Evolutionary conservation across 1,284 basidiomycete species (phyloP).

Genomic region (Somion occarium): DNA sequence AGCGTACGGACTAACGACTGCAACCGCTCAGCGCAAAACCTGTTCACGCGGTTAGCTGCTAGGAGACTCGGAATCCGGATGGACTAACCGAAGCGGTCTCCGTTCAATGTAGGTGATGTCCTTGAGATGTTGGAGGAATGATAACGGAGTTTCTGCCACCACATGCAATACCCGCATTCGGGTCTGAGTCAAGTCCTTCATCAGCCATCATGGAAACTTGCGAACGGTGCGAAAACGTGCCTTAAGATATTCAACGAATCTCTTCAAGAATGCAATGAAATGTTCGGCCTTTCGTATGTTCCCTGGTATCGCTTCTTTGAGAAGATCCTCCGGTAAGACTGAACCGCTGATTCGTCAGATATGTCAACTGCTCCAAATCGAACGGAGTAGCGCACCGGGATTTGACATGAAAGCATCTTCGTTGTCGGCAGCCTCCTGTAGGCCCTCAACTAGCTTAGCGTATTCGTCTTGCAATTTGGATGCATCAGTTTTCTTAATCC

Average conservation of each 20-base stretch:
- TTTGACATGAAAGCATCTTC: constrained; percentile 89
- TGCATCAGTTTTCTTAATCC: constrained; percentile 93
- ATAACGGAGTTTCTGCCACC: constrained; percentile 98
- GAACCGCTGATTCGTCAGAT: no score
- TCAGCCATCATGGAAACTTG: no score
- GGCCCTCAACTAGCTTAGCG: constrained; percentile 90
- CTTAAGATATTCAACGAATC: constrained; percentile 99
- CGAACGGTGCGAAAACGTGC: constrained; percentile 32
- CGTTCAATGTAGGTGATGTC: constrained; percentile 99
- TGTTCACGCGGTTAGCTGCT: constrained; percentile 28
- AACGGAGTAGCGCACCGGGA: constrained; percentile 69
- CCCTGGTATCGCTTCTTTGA: constrained; percentile 94
- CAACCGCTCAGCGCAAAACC: constrained; percentile 95
- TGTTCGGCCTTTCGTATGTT: constrained; percentile 99
- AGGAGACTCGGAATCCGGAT: neutral
- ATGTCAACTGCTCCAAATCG: no score
- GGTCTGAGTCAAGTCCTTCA: constrained; percentile 51
- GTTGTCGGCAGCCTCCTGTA: constrained; percentile 74
- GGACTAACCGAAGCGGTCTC: constrained; percentile 79
- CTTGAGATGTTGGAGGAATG: constrained; percentile 97
- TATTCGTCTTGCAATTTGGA: constrained; percentile 97
- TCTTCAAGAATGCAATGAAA: constrained; percentile 97
- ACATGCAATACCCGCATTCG: constrained; percentile 98
- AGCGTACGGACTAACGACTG: constrained; percentile 93
- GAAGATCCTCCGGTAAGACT: constrained; percentile 93